Conservation (phyloP, 495 filamentous ascomycete genomes). For the Penicillium longicatenatum region DNA sequence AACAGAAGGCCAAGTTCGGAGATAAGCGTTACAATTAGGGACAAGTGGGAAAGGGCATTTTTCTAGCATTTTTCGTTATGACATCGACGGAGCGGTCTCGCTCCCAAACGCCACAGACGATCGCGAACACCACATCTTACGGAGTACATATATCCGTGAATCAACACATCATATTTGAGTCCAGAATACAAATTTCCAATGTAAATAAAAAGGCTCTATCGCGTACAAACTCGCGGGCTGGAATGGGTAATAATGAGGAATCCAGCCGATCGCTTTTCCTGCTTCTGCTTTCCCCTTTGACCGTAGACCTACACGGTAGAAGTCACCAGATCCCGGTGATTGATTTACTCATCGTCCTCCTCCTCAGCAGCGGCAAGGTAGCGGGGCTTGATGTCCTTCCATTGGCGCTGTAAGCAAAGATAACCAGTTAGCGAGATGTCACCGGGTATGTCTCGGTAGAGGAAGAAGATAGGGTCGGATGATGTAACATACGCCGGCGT, state of each 20-base stretch:
- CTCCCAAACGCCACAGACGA: conserved; percentile 28
- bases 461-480: conserved; percentile 1
- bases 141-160: background rate
- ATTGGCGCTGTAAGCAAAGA: conserved; percentile 75
- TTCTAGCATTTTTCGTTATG: conserved; percentile 23
- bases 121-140: conserved; percentile 10
- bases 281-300: conserved; percentile 17
- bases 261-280: conserved; percentile 21
- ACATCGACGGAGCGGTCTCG: conserved; percentile 38
- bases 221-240: conserved; percentile 32
- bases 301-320: conserved; percentile 16
- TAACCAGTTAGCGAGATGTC: conserved; percentile 32
- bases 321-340: conserved; percentile 5
- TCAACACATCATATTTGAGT: conserved; percentile 12
- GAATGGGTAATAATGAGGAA: conserved; percentile 34
- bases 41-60: conserved; percentile 17
- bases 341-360: conserved; percentile 54
- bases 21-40: background rate
- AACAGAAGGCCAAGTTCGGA: background rate
- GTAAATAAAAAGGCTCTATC: conserved; percentile 32
- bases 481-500: conserved; percentile 74
- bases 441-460: conserved; percentile 1
- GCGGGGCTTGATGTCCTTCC: conserved; percentile 95
- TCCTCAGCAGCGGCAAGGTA: conserved; percentile 70
- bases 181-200: conserved; percentile 30